Evolutionary conservation across 2,329 filamentous ascomycete species (phyloP).

Genomic region (Botrytis pseudocinerea): DNA sequence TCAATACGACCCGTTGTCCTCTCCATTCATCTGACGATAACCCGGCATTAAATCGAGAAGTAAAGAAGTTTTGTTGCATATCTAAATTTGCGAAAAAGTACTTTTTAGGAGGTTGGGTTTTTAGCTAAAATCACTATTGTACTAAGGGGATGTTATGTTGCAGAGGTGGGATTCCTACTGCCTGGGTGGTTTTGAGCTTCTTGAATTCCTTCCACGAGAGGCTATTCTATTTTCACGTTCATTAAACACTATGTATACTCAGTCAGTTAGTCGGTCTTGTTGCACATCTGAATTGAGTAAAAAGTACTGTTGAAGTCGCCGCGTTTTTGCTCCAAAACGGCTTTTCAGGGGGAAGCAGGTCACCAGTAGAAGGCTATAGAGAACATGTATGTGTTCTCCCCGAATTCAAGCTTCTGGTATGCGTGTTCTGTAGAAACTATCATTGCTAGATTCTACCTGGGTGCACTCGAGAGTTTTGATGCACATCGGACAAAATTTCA

Average conservation of each 20-base stretch:
- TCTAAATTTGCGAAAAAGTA: not conserved
- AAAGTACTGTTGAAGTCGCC: not conserved
- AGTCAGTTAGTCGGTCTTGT: not conserved
- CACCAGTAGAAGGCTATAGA: not conserved
- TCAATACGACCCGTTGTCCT: too few relatives aligned
- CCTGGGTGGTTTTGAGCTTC: not conserved
- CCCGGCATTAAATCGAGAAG: not conserved
- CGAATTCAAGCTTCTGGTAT: not conserved
- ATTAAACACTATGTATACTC: too few relatives aligned
- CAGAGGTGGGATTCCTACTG: not conserved
- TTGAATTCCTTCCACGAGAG: not conserved
- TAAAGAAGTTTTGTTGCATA: not conserved
- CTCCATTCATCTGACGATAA: not conserved
- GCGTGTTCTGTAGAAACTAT: too few relatives aligned
- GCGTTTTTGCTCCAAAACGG: not conserved
- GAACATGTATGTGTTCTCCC: not conserved
- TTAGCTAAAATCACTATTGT: too few relatives aligned
- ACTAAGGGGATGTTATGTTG: accelerated
- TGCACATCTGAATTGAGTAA: not conserved
- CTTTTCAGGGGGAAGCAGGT: too few relatives aligned
- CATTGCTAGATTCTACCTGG: too few relatives aligned
- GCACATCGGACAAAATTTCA: not conserved
- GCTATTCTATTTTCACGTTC: not conserved
- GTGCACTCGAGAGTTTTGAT: not conserved
- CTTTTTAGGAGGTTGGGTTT: not conserved